Base-by-base conservation (phyloP, 2,329 filamentous ascomycete genomes). In the Claviceps lovelessii region DNA sequence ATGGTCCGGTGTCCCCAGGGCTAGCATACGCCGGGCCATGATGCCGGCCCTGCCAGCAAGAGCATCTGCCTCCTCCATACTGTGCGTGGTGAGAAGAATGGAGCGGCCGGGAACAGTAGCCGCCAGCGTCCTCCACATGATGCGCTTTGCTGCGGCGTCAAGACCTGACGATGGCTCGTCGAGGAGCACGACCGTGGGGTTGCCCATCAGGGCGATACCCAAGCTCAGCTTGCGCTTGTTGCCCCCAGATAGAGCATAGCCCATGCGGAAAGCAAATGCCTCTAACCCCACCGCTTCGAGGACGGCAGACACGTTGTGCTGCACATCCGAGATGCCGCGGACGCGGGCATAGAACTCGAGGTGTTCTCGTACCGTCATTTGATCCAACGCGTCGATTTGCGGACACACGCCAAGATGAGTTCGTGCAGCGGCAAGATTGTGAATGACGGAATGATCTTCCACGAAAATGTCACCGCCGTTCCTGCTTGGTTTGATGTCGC, bases 21-120 rank as follows among this genome's bases (percentile, higher is more conserved):
- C 90, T 28, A 96, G 76, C 89, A 96, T 94, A 37, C 83, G 78
- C 61, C 81, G 79, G 9, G 90, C 88, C 70, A 97, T 82, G 60
- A 97, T 95, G 13, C 89, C 91, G 0, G 86, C 89, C 1, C 89
- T 79, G 35, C 82, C 83, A 0, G 90, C 90, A 2, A 97, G 76
- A 0, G 90, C 90, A 63, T 95, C 89, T 0, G 90, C 91, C 70
- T 96, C 91, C 67, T 96, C 90, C 90, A 96, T 95, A 51, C 82
- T 88, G 68, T 97, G 91, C 0, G 91, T 96, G 0, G 91, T 96
- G 19, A 97, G 77, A 1, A 97, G 75, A 17, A 96, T 80, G 0
- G 85, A 87, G n/a, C 90, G 80, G 0, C 89, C 89, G 0, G 82
- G 79, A 0, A 85, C 83, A 4, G 90, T 83, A 1, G 82, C 78